Conservation (phyloP, 2,329 filamentous ascomycete genomes). For the Nemania bipapillata region DNA sequence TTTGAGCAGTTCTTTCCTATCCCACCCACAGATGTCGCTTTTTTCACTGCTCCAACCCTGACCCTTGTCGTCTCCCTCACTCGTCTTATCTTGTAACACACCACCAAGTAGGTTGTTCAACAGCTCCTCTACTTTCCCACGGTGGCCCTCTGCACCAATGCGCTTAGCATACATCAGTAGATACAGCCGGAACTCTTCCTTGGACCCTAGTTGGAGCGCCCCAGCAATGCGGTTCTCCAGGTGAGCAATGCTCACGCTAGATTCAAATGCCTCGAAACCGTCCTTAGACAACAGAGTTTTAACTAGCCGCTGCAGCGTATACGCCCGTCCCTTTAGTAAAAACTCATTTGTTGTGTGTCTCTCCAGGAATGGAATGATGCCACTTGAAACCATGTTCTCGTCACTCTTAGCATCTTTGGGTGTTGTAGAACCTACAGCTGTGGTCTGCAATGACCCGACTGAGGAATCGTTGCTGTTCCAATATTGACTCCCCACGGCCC, state of each 20-base stretch:
- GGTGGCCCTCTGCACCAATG: conserved; percentile 86
- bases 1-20: conserved; percentile 84
- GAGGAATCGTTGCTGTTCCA: conserved; percentile 98
- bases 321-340: conserved; percentile 88
- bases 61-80: conserved; percentile 58
- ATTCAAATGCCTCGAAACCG: conserved; percentile 92
- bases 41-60: conserved; percentile 73
- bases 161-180: conserved; percentile 98
- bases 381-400: conserved; percentile 77
- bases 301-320: conserved; percentile 89
- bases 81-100: conserved; percentile 66
- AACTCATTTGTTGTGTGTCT: conserved; percentile 94
- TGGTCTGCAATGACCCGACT: conserved; percentile 80
- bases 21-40: conserved; percentile 88
- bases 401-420: conserved; percentile 59
- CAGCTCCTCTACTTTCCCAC: conserved; percentile 91
- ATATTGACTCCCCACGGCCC: conserved; percentile 96
- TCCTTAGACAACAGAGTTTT: conserved; percentile 88
- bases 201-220: conserved; percentile 82
- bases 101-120: conserved; percentile 83
- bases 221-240: conserved; percentile 94
- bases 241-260: conserved; percentile 90
- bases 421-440: conserved; percentile 69
- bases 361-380: conserved; percentile 92
- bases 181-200: conserved; percentile 93